Conservation (phyloP, 495 filamentous ascomycete genomes). For the Cercophora scortea region DNA sequence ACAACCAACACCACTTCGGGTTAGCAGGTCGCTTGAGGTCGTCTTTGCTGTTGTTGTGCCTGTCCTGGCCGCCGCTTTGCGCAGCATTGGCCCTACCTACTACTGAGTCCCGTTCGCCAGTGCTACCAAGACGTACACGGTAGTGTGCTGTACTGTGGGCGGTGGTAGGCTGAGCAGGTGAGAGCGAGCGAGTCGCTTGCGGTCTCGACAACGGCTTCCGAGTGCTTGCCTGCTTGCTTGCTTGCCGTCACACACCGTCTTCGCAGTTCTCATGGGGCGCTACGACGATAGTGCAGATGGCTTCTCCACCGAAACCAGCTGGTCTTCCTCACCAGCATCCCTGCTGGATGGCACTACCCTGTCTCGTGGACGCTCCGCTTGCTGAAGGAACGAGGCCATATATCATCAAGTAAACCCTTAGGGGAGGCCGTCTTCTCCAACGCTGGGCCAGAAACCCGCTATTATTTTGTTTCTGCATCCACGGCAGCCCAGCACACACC, state of each 20-base stretch:
- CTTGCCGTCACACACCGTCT: neutral
- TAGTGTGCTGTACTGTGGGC: too few species aligned
- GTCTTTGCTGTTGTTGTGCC: too few species aligned
- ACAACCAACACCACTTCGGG: too few species aligned
- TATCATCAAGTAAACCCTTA: slow-evolving; percentile 26
- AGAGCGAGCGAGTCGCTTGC: too few species aligned
- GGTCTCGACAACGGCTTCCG: neutral
- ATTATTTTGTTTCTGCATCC: slow-evolving; percentile 6
- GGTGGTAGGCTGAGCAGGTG: too few species aligned
- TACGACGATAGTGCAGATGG: slow-evolving; percentile 14
- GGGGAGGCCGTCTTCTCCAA: slow-evolving; percentile 7
- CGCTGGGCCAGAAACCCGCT: slow-evolving; percentile 18
- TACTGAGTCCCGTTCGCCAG: too few species aligned
- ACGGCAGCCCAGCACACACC: slow-evolving; percentile 10
- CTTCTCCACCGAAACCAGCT: slow-evolving; percentile 23
- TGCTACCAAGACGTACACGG: too few species aligned
- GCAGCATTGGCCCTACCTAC: too few species aligned
- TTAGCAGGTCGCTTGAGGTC: too few species aligned
- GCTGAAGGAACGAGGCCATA: slow-evolving; percentile 21
- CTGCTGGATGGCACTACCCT: slow-evolving; percentile 21
- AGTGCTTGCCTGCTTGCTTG: neutral
- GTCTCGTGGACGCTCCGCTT: slow-evolving; percentile 9
- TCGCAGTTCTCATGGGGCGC: neutral
- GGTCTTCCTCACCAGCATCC: slow-evolving; percentile 9
- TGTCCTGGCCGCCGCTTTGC: too few species aligned